Evolutionary conservation across 371 early-diverging fungal genomes (phyloP), one percentile per base, ranked within the genome.

Genomic region (Rhizopus microsporus): DNA sequence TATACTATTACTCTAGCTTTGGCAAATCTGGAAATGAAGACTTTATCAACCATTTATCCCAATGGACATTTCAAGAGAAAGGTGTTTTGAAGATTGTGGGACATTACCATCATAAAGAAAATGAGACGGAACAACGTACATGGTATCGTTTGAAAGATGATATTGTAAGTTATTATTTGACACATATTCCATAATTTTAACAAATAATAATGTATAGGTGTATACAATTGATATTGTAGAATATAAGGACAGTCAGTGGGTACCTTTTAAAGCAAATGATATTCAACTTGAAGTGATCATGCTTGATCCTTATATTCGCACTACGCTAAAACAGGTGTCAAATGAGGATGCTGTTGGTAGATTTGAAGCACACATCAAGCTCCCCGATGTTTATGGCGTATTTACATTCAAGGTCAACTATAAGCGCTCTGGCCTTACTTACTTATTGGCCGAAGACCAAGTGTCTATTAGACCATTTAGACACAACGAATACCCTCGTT

Each of bases 311-410:
- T 95, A 96, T 71, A 82, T 97, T 55, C 91, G 98, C 63, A 78
- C 78, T 40, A 92, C 89, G 7, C 74, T 98, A 47, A 81, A 83
- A 39, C 80, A 75, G 53, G 62, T 74, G 4, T 62, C 71, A 5
- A 48, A 56, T 31, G 45, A 59, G 42, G 60, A 46, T 37, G 51
- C 65, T 7, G 59, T 69, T 48, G 72, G 76, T 9, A 75, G 63
- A 51, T 92, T 83, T 67, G 63, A 70, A 34, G 71, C 86, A 3
- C 75, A 78, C 35, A 57, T 97, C 43, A 79, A 75, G 42, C 78
- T 97, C 34, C 99, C 99, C 35, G 97, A 97, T 68, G 88, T 88
- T 17, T 93, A 96, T 72, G 99, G 99, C 59, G 96, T 96, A 10
- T 98, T 92, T 74, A 97, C 96, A 7, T 90, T 97, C 73, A 87